Evolutionary conservation across 768 basidiomycete species (phyloP), one percentile per base, ranked within the genome.

Genomic region (Crassisporium funariophilum): DNA sequence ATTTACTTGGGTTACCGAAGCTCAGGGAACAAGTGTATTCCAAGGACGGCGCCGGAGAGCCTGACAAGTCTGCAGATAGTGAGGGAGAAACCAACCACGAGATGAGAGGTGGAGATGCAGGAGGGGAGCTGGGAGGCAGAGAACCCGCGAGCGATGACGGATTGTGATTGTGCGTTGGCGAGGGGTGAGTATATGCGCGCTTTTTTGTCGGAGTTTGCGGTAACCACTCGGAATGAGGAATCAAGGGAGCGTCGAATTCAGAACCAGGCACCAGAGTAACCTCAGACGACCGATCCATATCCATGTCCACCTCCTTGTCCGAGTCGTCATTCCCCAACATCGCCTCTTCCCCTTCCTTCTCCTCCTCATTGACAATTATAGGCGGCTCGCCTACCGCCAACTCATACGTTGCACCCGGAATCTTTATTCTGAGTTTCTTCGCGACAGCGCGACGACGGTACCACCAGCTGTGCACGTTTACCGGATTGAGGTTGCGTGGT

Each of bases 391-490:
- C 72, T 10, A 73, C 56, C 5, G 56, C 60, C n/a, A 74, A 53
- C 23, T 71, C 69, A 50, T 75, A 75, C 16, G 63, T 63, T 4
- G 62, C 68, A 12, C 50, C 35, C 3, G 67, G 68, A 23, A 71
- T 61, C 15, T 19, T 43, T n/a, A 66, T 47, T 0, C 54, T 45
- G 5, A 56, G 42, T 46, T 62, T 68, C 47, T 59, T 65, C 4
- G 65, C 67, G 17, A 51, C 20, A 11, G 46, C 54, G 29, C 66
- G 65, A 19, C 68, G 67, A 19, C 67, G 62, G 41, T 66, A 65
- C 63, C 66, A 74, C 72, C 73, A 76, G 9, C 49, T 56, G 49
- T 74, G 58, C 1, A 74, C 69, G 13, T 55, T 47, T 4, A 25
- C 47, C 5, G 70, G 71, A 20, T 63, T 59, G 41, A 74, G 35